These are phyloP conservation scores for Vigna unguiculata DNA, from an alignment of 306 rosid species.

Conservation along the genomic window DNA sequence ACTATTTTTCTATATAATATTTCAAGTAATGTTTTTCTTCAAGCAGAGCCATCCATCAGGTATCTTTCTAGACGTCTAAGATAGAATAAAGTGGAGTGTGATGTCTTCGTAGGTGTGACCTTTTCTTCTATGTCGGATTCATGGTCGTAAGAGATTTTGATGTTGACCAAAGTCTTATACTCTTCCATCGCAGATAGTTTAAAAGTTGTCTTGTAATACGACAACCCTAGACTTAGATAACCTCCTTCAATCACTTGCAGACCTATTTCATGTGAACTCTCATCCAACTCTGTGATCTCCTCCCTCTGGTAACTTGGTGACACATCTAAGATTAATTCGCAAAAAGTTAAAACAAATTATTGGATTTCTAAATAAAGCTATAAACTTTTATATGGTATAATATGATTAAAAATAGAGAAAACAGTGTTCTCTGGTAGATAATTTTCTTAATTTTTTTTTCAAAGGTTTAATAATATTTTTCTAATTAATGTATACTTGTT, in stretches of 20 bases:
- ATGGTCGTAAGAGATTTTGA: conserved; percentile 57
- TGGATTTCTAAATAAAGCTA: not conserved
- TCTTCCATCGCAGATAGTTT: conserved; percentile 43
- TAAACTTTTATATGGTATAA: not conserved
- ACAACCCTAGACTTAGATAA: conserved; percentile 57
- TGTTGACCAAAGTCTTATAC: conserved; percentile 50
- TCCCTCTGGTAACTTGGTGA: conserved; percentile 55
- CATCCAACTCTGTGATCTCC: conserved; percentile 65
- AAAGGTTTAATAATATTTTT: no score
- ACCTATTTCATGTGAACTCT: conserved; percentile 51
- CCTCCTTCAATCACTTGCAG: conserved; percentile 70
- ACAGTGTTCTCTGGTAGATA: not conserved
- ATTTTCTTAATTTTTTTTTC: no score
- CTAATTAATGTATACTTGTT: no score
- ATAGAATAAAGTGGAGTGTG: conserved; percentile 50
- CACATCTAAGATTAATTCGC: conserved; percentile 40
- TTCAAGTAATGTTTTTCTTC: not conserved
- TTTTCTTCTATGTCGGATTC: conserved; percentile 50
- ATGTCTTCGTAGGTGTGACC: conserved; percentile 40
- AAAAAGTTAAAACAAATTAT: not conserved
- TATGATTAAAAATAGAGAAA: not conserved
- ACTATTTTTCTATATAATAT: not conserved
- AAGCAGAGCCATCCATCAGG: conserved; percentile 41
- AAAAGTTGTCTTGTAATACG: conserved; percentile 58
- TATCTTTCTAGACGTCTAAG: conserved; percentile 51